These are phyloP conservation scores for carrot (Daucus carota) DNA, from an alignment of 129 eudicot species.

Conservation along the genomic window DH1_v3.0 NC_030389.2:1980001-1980500, in stretches of 20 bases:
- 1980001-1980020: not conserved
- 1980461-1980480: not conserved
- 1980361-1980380: slow-evolving; percentile 85
- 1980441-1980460: not conserved
- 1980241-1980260: slow-evolving; percentile 45
- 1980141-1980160: slow-evolving; percentile 84
- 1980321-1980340: slow-evolving; percentile 75
- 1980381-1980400: not conserved
- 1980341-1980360: slow-evolving; percentile 88
- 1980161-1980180: slow-evolving; percentile 71
- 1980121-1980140: slow-evolving; percentile 87
- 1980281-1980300: slow-evolving; percentile 59
- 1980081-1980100: not conserved
- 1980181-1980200: slow-evolving; percentile 90
- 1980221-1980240: slow-evolving; percentile 72
- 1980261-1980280: slow-evolving; percentile 32
- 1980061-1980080: not conserved
- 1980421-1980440: not conserved
- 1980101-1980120: not conserved
- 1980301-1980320: slow-evolving; percentile 82
- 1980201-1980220: slow-evolving; percentile 93
- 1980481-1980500: not conserved
- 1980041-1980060: not conserved
- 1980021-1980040: not conserved
- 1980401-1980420: not conserved